phyloP scores from a whole-genome alignment of 2,329 filamentous ascomycete genomes.

The Neonectria magnoliae region DNA sequence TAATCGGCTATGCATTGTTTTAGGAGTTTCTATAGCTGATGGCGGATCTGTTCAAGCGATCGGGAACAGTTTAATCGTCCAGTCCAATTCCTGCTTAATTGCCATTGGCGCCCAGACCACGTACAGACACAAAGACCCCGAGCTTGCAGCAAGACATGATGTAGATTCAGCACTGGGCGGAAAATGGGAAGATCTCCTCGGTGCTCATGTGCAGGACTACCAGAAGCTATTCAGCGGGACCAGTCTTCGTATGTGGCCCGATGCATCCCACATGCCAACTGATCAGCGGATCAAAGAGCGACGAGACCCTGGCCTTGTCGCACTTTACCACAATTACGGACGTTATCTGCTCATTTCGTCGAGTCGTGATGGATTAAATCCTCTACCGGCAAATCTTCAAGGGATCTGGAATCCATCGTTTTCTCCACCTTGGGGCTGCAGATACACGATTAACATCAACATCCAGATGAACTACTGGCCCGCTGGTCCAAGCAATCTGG shows the following conservation, averaged over 20 bases:
- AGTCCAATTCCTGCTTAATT: conserved; percentile 24
- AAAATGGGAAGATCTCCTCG: conserved; percentile 25
- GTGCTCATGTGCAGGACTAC: conserved; percentile 35
- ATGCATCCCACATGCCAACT: conserved; percentile 35
- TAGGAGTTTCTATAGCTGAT: conserved; percentile 19
- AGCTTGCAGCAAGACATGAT: conserved; percentile 32
- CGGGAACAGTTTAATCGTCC: conserved; percentile 32
- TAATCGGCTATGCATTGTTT: conserved; percentile 30
- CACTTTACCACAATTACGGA: conserved; percentile 46
- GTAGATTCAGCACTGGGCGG: conserved; percentile 35
- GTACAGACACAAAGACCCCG: conserved; percentile 33
- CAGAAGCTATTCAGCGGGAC: conserved; percentile 26
- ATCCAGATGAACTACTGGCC: conserved; percentile 65
- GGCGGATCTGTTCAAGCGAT: conserved; percentile 22
- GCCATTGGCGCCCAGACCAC: conserved; percentile 38
- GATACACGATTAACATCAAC: conserved; percentile 63
- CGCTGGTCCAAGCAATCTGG: conserved; percentile 44
- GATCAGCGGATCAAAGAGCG: conserved; percentile 26
- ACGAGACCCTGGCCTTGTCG: conserved; percentile 41
- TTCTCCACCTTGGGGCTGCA: conserved; percentile 55
- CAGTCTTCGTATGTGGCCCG: conserved; percentile 34
- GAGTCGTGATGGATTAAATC: conserved; percentile 34
- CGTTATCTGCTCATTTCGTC: conserved; percentile 46
- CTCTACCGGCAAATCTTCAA: conserved; percentile 48
- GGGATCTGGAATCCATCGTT: conserved; percentile 49